Conservation (phyloP, 2,329 filamentous ascomycete genomes). For the Hypoxylon sp. region DNA sequence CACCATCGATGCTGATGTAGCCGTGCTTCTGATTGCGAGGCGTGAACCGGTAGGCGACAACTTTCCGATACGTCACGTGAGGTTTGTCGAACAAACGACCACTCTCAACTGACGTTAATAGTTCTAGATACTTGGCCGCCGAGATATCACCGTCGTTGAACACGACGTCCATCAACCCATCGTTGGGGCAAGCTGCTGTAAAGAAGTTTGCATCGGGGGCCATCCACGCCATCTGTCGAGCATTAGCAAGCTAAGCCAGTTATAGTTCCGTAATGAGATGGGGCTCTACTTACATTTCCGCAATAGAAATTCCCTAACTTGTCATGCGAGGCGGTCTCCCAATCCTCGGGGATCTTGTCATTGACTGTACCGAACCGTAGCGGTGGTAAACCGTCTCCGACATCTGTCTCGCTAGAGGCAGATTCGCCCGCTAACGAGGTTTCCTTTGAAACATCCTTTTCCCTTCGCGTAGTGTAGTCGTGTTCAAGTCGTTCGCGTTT, state of each 20-base stretch:
- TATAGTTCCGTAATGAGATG: neutral
- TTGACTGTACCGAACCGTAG: conserved; percentile 84
- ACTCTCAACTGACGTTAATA: conserved; percentile 78
- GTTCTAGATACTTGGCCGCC: conserved; percentile 73
- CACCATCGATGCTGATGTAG: conserved; percentile 95
- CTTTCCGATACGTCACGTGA: conserved; percentile 84
- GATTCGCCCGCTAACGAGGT: conserved; percentile 43
- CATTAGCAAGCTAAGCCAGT: conserved; percentile 31
- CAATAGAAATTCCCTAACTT: conserved; percentile 93
- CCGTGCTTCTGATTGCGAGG: conserved; percentile 79
- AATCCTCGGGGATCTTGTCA: conserved; percentile 81
- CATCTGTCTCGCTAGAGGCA: conserved; percentile 42
- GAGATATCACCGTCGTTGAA: conserved; percentile 82
- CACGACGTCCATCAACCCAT: conserved; percentile 88
- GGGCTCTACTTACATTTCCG: conserved; percentile 75
- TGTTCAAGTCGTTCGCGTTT: conserved; percentile 56
- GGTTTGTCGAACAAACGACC: conserved; percentile 84
- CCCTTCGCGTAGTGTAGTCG: conserved; percentile 49
- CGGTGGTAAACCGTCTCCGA: conserved; percentile 72
- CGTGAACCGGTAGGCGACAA: conserved; percentile 87
- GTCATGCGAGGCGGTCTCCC: conserved; percentile 79
- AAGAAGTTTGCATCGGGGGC: conserved; percentile 90
- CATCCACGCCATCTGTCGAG: conserved; percentile 85
- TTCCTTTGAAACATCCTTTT: conserved; percentile 36
- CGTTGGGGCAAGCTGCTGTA: conserved; percentile 81